Conservation (phyloP, 2,329 filamentous ascomycete species). For the Thelonectria olida region DNA sequence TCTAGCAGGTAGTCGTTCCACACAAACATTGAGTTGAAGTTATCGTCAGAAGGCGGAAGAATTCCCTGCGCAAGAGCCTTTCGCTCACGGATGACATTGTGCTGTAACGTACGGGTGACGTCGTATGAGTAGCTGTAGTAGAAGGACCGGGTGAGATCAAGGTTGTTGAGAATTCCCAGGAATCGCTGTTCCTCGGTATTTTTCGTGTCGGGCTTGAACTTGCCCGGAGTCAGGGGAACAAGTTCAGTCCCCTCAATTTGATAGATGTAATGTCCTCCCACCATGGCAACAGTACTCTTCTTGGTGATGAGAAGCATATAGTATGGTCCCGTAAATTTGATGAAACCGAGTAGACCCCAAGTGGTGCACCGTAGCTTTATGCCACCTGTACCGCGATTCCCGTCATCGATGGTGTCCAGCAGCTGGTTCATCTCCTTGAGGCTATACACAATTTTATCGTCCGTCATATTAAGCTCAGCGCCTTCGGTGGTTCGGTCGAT, state of each 20-base stretch:
- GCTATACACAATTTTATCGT: constrained; percentile 95
- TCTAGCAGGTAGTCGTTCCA: constrained; percentile 93
- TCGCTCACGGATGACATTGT: constrained; percentile 88
- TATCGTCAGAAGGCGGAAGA: constrained; percentile 65
- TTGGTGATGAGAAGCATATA: constrained; percentile 99
- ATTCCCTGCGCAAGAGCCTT: constrained; percentile 73
- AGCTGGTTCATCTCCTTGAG: constrained; percentile 92
- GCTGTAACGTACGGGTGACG: constrained; percentile 89
- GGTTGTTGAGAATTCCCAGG: constrained; percentile 85
- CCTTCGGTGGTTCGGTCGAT: constrained; percentile 88
- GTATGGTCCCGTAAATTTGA: constrained; percentile 93
- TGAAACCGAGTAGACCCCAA: constrained; percentile 95
- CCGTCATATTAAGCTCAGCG: constrained; percentile 81
- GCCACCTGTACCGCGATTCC: constrained; percentile 89
- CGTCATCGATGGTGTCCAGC: constrained; percentile 93
- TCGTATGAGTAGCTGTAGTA: constrained; percentile 99
- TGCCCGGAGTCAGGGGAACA: constrained; percentile 82
- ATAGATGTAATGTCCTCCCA: constrained; percentile 95
- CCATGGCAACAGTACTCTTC: constrained; percentile 93
- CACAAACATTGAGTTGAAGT: constrained; percentile 95
- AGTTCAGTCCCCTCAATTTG: constrained; percentile 94
- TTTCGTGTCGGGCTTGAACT: constrained; percentile 77
- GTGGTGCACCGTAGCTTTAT: constrained; percentile 89
- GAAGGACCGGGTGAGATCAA: constrained; percentile 90
- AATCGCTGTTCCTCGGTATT: constrained; percentile 92